Conservation (phyloP, 2,329 filamentous ascomycete genomes). For the Calonectria honghensis region DNA sequence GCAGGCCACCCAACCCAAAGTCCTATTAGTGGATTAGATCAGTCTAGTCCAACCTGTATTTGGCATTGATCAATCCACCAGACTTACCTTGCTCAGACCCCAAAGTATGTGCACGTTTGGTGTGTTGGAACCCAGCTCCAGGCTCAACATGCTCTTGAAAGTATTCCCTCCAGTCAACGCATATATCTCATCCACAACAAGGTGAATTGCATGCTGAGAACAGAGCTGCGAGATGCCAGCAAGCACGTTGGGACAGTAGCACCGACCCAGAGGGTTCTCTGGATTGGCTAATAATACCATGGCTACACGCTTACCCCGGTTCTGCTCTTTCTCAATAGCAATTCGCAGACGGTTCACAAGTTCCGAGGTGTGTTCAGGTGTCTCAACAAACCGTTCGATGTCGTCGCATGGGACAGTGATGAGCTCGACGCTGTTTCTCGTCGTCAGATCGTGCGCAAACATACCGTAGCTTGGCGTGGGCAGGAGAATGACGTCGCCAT, state of each 20-base stretch:
- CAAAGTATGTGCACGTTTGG: neutral
- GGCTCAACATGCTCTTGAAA: neutral
- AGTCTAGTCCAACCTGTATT: neutral
- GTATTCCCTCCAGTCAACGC: neutral
- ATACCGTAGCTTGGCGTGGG: neutral
- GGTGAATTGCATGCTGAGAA: neutral
- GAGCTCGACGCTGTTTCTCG: neutral
- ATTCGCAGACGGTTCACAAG: neutral
- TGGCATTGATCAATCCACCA: neutral
- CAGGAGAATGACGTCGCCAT: neutral
- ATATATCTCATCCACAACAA: slow-evolving; percentile 7
- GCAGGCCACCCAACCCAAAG: neutral
- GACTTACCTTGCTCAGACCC: neutral
- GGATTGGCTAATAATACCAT: neutral
- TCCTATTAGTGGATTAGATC: neutral
- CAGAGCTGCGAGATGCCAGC: neutral
- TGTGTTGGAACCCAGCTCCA: neutral
- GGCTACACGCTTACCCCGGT: neutral
- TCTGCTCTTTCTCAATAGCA: neutral
- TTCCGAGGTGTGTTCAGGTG: neutral
- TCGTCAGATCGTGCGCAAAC: neutral
- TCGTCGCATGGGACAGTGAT: neutral
- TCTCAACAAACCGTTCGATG: neutral
- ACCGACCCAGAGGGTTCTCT: neutral
- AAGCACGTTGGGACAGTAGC: neutral